Percentiles rank a stretch among this genome's conserved stretches.
Evolutionary conservation across 1,284 basidiomycete genomes (phyloP).

Genomic region (Puccinia novopanici): DNA sequence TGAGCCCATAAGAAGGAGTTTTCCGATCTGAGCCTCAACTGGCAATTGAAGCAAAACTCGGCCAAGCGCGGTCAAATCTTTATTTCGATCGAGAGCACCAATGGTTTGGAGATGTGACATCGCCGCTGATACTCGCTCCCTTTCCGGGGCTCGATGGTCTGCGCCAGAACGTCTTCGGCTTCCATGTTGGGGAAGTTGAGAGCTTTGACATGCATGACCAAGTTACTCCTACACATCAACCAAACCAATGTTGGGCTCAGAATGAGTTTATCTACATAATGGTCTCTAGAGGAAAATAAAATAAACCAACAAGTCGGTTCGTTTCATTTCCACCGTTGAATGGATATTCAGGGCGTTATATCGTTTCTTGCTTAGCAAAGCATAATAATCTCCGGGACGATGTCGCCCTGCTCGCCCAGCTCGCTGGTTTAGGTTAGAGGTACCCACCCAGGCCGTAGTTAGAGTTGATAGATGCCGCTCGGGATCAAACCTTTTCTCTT

Average conservation of each 20-base stretch:
- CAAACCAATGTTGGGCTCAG: constrained; percentile 32
- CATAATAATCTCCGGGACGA: constrained; percentile 86
- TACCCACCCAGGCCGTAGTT: constrained; percentile 85
- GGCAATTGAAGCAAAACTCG: constrained; percentile 85
- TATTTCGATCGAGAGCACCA: constrained; percentile 77
- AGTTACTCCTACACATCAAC: constrained; percentile 76
- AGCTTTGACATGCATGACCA: constrained; percentile 97
- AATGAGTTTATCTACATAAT: background rate
- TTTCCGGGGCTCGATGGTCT: constrained; percentile 87
- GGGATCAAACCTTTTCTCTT: constrained; percentile 92
- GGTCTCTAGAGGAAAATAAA: background rate
- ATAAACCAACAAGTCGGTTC: constrained; percentile 59
- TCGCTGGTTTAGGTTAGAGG: constrained; percentile 89
- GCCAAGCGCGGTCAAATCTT: constrained; percentile 83
- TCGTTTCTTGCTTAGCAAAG: constrained; percentile 72
- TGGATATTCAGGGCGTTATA: constrained; percentile 72
- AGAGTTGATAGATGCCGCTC: constrained; percentile 81
- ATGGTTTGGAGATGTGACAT: constrained; percentile 80
- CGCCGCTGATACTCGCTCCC: constrained; percentile 75
- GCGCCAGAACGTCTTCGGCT: constrained; percentile 81
- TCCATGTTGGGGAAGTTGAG: constrained; percentile 83
- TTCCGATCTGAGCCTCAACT: constrained; percentile 84
- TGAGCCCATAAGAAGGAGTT: constrained; percentile 83
- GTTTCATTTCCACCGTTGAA: constrained; percentile 94
- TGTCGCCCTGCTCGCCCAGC: constrained; percentile 93